Evolutionary conservation across 495 filamentous ascomycete species (phyloP).

Genomic region (Daldinia loculata): DNA sequence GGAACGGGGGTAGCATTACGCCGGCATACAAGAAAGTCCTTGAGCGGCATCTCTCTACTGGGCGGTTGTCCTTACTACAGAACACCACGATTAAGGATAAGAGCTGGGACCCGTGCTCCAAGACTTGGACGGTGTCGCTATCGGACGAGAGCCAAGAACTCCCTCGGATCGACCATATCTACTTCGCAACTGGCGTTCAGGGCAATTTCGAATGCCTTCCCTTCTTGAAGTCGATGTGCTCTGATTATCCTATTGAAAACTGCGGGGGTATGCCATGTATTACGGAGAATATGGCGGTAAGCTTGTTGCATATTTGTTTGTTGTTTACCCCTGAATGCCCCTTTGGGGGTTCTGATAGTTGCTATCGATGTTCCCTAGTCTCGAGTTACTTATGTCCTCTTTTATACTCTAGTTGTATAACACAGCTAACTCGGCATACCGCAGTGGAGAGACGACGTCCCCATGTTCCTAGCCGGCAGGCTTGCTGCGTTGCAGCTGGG

Average conservation of each 20-base stretch:
- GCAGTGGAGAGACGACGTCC: constrained; percentile 67
- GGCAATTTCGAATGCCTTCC: constrained; percentile 61
- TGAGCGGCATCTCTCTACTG: constrained; percentile 55
- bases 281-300: constrained; percentile 61
- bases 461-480: constrained; percentile 68
- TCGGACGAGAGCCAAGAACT: constrained; percentile 59
- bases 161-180: constrained; percentile 68
- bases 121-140: constrained; percentile 59
- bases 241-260: constrained; percentile 61
- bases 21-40: constrained; percentile 65
- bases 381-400: background rate
- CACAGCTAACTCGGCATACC: constrained; percentile 37
- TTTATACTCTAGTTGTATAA: background rate
- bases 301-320: background rate
- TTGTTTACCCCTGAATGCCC: background rate
- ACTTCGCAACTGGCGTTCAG: constrained; percentile 67
- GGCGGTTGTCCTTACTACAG: constrained; percentile 58
- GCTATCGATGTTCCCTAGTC: background rate
- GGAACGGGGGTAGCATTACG: constrained; percentile 70
- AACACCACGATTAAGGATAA: constrained; percentile 56
- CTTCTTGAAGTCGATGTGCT: constrained; percentile 59
- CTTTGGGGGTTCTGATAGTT: background rate
- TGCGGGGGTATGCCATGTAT: constrained; percentile 67
- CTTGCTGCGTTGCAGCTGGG: constrained; percentile 67
- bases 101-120: constrained; percentile 46